Conservation (phyloP, 805 yeast genomes). For the Debaryomyces maramus region DNA sequence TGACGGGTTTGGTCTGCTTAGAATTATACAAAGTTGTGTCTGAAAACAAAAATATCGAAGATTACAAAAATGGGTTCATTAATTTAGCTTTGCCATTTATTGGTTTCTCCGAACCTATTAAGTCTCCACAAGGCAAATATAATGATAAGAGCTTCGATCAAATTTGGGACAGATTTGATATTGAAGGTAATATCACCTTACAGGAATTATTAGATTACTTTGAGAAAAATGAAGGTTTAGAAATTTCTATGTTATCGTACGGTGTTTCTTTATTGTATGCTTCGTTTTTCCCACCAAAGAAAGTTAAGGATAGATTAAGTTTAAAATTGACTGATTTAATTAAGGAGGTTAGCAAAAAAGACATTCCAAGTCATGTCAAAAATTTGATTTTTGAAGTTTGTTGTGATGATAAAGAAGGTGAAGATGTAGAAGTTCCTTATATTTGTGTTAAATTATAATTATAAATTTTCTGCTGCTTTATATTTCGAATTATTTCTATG, state of each 20-base stretch:
- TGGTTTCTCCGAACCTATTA: constrained; percentile 95
- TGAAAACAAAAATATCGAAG: constrained; percentile 70
- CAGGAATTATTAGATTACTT: constrained; percentile 73
- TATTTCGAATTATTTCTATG: not conserved
- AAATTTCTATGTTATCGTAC: constrained; percentile 86
- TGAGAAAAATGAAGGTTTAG: constrained; percentile 78
- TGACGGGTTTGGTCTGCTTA: constrained; percentile 89
- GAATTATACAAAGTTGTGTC: constrained; percentile 91
- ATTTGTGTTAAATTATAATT: constrained; percentile 53
- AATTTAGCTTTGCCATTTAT: constrained; percentile 93
- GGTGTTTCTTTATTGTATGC: constrained; percentile 91
- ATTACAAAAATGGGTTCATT: constrained; percentile 88
- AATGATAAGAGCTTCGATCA: constrained; percentile 77
- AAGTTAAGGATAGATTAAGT: constrained; percentile 72
- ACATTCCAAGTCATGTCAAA: constrained; percentile 68
- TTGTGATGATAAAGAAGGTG: constrained; percentile 88
- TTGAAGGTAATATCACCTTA: constrained; percentile 74
- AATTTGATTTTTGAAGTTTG: constrained; percentile 86
- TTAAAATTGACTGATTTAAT: constrained; percentile 73
- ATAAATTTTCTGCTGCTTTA: too few species aligned
- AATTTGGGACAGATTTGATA: constrained; percentile 94
- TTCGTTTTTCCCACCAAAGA: constrained; percentile 89
- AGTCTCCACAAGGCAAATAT: constrained; percentile 78
- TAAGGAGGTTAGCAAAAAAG: constrained; percentile 82
- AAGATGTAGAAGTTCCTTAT: constrained; percentile 94